phyloP scores from a whole-genome alignment of 2,329 filamentous ascomycete species.

The Exophiala aquamarina region DNA sequence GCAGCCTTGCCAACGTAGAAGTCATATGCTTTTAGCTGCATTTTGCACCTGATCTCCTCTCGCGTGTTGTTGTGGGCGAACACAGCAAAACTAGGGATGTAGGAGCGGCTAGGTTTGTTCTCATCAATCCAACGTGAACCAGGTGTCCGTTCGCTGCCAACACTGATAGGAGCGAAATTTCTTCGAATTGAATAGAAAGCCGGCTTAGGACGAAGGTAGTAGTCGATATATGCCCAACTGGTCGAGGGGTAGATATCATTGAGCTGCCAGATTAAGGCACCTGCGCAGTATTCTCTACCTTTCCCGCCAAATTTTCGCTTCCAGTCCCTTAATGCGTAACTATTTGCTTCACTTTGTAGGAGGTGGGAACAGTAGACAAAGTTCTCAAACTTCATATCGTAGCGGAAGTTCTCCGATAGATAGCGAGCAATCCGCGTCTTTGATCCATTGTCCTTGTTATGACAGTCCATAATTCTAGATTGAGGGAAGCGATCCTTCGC shows the following conservation, averaged over 20 bases:
- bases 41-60: neutral
- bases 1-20: neutral
- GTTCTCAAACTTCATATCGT: conserved; percentile 50
- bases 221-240: conserved; percentile 63
- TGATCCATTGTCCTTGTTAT: conserved; percentile 91
- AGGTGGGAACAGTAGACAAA: conserved; percentile 69
- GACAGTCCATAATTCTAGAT: conserved; percentile 84
- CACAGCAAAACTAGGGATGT: neutral
- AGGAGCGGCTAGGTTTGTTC: conserved; percentile 1
- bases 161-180: conserved; percentile 55
- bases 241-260: conserved; percentile 60
- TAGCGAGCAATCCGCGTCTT: conserved; percentile 84
- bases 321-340: conserved; percentile 59
- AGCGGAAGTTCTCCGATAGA: conserved; percentile 81
- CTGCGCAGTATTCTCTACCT: conserved; percentile 39
- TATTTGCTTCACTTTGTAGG: conserved; percentile 60
- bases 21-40: conserved; percentile 2
- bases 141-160: conserved; percentile 52
- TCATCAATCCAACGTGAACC: conserved; percentile 5
- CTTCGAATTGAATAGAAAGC: conserved; percentile 61
- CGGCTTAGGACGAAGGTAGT: conserved; percentile 60
- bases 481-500: conserved; percentile 77
- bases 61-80: conserved; percentile 6
- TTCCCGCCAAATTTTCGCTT: conserved; percentile 46
- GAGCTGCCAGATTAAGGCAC: conserved; percentile 48